These are phyloP conservation scores for Erigeron canadensis DNA, from an alignment of 129 eudicot species.

Conservation along the genomic window DNA sequence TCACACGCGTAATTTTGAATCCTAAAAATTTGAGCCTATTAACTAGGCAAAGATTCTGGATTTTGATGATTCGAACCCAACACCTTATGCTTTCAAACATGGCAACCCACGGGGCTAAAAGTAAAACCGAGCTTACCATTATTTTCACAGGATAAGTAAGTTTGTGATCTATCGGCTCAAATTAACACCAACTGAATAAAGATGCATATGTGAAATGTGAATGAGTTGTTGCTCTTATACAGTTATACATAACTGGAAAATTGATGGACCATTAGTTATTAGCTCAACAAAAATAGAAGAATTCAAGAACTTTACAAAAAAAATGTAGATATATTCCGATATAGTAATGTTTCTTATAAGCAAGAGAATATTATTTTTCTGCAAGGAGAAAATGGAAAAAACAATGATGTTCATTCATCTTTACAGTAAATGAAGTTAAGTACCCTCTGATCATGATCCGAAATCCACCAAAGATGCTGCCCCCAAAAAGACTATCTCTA, in stretches of 20 bases:
- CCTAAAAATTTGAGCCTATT: neutral
- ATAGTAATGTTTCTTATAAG: slow-evolving; percentile 3
- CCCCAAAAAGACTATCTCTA: slow-evolving; percentile 29
- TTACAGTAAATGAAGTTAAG: slow-evolving; percentile 32
- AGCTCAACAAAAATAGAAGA: slow-evolving; percentile 26
- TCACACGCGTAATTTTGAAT: too few relatives aligned
- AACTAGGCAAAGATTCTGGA: neutral
- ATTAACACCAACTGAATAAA: neutral
- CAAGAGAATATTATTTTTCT: slow-evolving; percentile 4
- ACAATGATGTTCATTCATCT: slow-evolving; percentile 39
- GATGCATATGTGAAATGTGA: slow-evolving; percentile 9
- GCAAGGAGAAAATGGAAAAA: slow-evolving; percentile 16
- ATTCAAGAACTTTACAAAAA: slow-evolving; percentile 21
- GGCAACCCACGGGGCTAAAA: neutral
- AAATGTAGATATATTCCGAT: neutral
- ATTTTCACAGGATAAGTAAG: neutral
- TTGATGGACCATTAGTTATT: slow-evolving; percentile 16
- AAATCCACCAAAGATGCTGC: slow-evolving; percentile 15
- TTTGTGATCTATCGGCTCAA: neutral
- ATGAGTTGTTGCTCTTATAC: slow-evolving; percentile 20
- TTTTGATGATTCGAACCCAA: neutral
- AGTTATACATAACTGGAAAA: slow-evolving; percentile 9
- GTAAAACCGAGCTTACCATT: neutral
- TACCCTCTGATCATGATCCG: slow-evolving; percentile 22
- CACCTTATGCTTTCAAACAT: neutral